Evolutionary conservation across 768 basidiomycete species (phyloP), one percentile per base, ranked within the genome.

Genomic region (Lentinula aciculospora): DNA sequence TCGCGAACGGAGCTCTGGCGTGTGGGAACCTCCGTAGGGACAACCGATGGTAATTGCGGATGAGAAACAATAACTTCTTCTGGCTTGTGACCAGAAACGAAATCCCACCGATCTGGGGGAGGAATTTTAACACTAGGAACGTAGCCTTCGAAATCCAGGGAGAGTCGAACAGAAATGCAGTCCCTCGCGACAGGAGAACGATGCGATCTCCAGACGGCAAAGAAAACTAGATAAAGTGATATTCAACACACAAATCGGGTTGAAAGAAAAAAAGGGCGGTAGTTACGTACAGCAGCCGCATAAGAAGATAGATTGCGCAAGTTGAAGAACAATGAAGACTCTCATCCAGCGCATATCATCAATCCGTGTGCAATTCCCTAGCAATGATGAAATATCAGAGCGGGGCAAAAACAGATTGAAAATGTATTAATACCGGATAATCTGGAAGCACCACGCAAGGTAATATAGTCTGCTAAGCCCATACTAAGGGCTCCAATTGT

Each of bases 81-180:
- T 28, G 58, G 54, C 25, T 51, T 10, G 49, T 37, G 31, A 36
- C 72, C 63, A 19, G 78, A 73, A 4, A 80, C 75, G 64, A 81
- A 80, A 62, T 83, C 79, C 81, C 81, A 83, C 81, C 83, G 83
- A 5, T 75, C 78, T 25, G 78, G 70, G 28, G 69, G 72, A 28
- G 62, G 62, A 12, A 4, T 12, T 13, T 66, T 63, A 34, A 67
- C 64, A 13, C 58, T 51, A 45, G 59, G 58, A 50, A 68, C 66
- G 17, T 65, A 57, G 63, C 62, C 59, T 65, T 66, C 66, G 28
- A 72, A 62, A 40, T 78, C 76, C 63, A 76, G 69, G 1, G 79
- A 77, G 27, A 80, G 70, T 4, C 69, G 70, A 28, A 85, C 65
- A 1, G 84, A 84, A 27, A 86, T 74, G 15, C 84, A 75, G 12